phyloP scores from a whole-genome alignment of 192 early-diverging fungal genomes.

The Spinellus fusiger region DNA sequence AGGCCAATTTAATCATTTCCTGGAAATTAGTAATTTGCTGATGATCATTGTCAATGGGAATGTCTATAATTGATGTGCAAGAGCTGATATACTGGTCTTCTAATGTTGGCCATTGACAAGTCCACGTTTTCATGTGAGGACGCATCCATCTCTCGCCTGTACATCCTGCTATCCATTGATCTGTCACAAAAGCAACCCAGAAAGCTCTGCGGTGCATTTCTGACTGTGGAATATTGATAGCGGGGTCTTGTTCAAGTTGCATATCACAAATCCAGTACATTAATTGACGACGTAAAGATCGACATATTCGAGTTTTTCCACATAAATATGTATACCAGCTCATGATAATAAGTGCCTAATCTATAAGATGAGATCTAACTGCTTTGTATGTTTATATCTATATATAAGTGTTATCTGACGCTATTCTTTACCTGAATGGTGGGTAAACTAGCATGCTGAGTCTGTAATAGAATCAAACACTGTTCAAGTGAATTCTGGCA shows the following conservation, averaged over 20 bases:
- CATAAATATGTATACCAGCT: slow-evolving; percentile 28
- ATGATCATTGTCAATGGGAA: no score
- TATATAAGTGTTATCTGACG: no score
- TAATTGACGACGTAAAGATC: slow-evolving; percentile 3
- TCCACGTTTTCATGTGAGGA: slow-evolving; percentile 4
- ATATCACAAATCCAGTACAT: slow-evolving; percentile 5
- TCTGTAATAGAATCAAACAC: no score
- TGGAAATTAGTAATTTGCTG: slow-evolving; percentile 20
- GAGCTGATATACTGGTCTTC: slow-evolving; percentile 34
- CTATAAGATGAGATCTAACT: background rate
- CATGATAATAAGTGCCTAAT: slow-evolving; percentile 24
- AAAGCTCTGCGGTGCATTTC: slow-evolving; percentile 29
- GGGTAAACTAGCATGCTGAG: no score
- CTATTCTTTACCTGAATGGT: no score
- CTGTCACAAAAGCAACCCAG: slow-evolving; percentile 26
- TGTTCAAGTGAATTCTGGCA: no score
- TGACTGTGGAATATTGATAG: slow-evolving; percentile 1
- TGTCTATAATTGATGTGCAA: no score
- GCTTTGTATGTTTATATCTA: no score
- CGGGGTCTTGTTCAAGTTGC: slow-evolving; percentile 15
- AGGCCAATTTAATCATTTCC: slow-evolving; percentile 23
- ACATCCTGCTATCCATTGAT: slow-evolving; percentile 21
- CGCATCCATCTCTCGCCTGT: slow-evolving; percentile 4
- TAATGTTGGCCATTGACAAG: slow-evolving; percentile 20
- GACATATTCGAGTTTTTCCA: slow-evolving; percentile 16